phyloP scores from a whole-genome alignment of 2,329 filamentous ascomycete genomes.

The Fusarium miscanthi region DNA sequence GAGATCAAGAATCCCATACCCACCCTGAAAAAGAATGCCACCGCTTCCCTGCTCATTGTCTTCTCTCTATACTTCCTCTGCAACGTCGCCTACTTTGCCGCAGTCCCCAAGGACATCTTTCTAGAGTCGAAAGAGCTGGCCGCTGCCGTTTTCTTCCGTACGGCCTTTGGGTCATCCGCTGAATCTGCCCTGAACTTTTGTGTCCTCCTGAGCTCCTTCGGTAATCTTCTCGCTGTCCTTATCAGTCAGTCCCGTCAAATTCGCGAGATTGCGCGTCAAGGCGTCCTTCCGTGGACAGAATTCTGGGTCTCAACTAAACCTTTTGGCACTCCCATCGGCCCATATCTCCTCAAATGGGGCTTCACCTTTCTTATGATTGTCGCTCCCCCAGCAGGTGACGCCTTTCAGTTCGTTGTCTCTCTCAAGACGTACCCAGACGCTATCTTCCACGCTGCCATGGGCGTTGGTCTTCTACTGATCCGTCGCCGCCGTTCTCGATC shows the following conservation, averaged over 20 bases:
- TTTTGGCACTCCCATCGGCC: slow-evolving; percentile 71
- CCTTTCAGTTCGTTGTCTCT: slow-evolving; percentile 68
- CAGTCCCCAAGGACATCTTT: slow-evolving; percentile 64
- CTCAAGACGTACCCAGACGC: slow-evolving; percentile 68
- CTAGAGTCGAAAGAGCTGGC: slow-evolving; percentile 63
- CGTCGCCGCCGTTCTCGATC: slow-evolving; percentile 64
- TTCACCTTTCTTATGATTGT: slow-evolving; percentile 70
- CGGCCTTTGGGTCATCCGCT: slow-evolving; percentile 65
- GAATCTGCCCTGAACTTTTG: slow-evolving; percentile 65
- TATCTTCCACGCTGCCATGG: slow-evolving; percentile 68
- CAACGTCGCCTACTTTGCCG: slow-evolving; percentile 71
- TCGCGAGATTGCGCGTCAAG: slow-evolving; percentile 70
- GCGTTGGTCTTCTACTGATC: slow-evolving; percentile 67
- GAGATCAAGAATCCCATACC: slow-evolving; percentile 71
- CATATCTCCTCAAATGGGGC: slow-evolving; percentile 67
- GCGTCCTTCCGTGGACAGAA: slow-evolving; percentile 66
- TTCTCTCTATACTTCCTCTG: slow-evolving; percentile 68
- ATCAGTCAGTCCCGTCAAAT: slow-evolving; percentile 67
- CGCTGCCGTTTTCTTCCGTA: slow-evolving; percentile 68
- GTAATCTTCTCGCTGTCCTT: slow-evolving; percentile 66
- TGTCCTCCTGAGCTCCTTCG: slow-evolving; percentile 67
- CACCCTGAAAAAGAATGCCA: slow-evolving; percentile 62
- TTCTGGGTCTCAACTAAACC: slow-evolving; percentile 73
- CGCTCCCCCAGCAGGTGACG: slow-evolving; percentile 70
- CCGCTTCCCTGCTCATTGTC: slow-evolving; percentile 58